Evolutionary conservation across 768 basidiomycete genomes (phyloP).

Genomic region (Podaxis sp.): DNA sequence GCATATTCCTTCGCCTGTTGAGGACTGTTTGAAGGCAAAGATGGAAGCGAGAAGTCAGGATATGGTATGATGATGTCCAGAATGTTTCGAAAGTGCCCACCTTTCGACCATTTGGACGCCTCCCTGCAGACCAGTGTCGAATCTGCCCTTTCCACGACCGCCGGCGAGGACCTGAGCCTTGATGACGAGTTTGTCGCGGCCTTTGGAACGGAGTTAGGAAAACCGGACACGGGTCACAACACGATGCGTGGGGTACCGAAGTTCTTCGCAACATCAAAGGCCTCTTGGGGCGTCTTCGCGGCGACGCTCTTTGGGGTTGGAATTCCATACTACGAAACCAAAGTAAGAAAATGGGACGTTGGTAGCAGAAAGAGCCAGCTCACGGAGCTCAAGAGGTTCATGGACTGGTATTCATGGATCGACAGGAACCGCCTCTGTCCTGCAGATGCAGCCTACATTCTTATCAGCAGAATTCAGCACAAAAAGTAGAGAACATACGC

Average conservation of each 20-base stretch:
- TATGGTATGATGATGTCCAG: neutral
- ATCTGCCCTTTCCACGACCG: conserved; percentile 96
- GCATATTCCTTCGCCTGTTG: conserved; percentile 88
- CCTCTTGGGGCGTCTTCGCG: conserved; percentile 88
- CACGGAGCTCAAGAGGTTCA: conserved; percentile 92
- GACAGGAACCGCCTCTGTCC: conserved; percentile 91
- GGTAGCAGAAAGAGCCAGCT: conserved; percentile 19
- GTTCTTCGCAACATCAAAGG: conserved; percentile 82
- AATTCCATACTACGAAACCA: conserved; percentile 77
- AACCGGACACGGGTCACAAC: neutral
- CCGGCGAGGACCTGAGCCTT: conserved; percentile 99
- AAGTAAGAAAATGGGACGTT: conserved; percentile 8
- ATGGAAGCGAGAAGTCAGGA: conserved; percentile 4
- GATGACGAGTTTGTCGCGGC: conserved; percentile 81
- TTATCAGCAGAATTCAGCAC: conserved; percentile 10
- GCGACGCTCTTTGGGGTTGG: conserved; percentile 90
- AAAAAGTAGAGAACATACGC: conserved; percentile 41
- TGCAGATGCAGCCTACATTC: conserved; percentile 59
- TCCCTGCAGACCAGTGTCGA: conserved; percentile 94
- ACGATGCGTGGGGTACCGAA: conserved; percentile 59
- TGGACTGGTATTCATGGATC: conserved; percentile 98
- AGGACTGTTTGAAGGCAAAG: conserved; percentile 47
- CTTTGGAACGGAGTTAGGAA: conserved; percentile 35
- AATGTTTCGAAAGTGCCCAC: conserved; percentile 37
- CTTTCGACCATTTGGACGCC: conserved; percentile 94